Percentiles rank a stretch among this genome's conserved stretches.
phyloP scores from a whole-genome alignment of 208 protist genomes.

The Acanthamoeba culbertsoni region DNA sequence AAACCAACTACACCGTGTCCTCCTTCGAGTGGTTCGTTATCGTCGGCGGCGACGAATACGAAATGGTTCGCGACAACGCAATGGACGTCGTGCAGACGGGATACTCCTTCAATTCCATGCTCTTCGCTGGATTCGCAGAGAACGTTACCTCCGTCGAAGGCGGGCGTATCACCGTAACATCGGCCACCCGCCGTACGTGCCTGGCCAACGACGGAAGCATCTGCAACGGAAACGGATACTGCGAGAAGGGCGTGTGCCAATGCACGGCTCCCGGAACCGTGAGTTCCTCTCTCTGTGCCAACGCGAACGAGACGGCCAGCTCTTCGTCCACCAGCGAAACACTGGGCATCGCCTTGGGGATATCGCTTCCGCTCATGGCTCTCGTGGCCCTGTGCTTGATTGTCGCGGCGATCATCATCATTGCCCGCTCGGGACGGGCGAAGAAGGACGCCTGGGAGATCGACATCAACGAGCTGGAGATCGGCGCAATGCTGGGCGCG shows the following conservation, averaged over 20 bases:
- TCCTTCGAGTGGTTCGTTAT: not conserved
- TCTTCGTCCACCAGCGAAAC: not conserved
- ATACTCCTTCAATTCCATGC: not conserved
- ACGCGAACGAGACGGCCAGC: not conserved
- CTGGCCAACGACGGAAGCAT: not conserved
- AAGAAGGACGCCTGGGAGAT: slow-evolving; percentile 37
- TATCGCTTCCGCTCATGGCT: not conserved
- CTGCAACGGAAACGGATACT: not conserved
- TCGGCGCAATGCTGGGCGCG: slow-evolving; percentile 29
- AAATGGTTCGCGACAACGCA: not conserved
- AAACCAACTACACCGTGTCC: not conserved
- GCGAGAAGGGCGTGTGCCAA: not conserved
- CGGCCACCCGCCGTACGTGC: not conserved
- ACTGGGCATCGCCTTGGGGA: not conserved
- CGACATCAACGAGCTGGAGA: slow-evolving; percentile 23
- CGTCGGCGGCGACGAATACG: not conserved
- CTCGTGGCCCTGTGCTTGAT: not conserved
- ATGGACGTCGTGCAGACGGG: not conserved
- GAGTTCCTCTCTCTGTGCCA: not conserved
- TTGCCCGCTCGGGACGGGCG: not conserved
- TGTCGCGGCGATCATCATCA: not conserved
- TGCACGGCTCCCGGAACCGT: not conserved
- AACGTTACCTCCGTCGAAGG: not conserved
- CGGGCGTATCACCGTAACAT: not conserved
- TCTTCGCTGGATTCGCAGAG: not conserved